These are phyloP conservation scores for Globisporangium abappressorium DNA, from an alignment of 352 stramenopile genomes.

Conservation along the genomic window DNA sequence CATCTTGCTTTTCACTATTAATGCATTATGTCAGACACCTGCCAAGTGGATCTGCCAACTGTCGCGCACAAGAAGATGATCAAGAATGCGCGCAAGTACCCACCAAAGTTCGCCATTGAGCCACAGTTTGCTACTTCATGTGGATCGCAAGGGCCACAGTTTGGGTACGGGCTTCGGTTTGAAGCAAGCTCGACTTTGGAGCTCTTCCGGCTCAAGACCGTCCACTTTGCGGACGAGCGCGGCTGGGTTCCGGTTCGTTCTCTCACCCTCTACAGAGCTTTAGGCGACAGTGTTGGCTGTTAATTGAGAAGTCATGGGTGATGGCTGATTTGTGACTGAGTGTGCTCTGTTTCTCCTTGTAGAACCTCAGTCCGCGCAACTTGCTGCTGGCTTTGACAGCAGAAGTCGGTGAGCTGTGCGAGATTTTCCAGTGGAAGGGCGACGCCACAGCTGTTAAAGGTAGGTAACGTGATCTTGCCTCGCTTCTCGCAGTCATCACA, in stretches of 20 bases:
- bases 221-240: conserved; percentile 57
- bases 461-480: conserved; percentile 83
- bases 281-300: neutral
- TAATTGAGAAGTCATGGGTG: neutral
- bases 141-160: neutral
- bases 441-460: conserved; percentile 68
- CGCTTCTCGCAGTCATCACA: conserved; percentile 78
- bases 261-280: neutral
- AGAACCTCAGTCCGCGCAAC: conserved; percentile 86
- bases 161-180: conserved; percentile 19
- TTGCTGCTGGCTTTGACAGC: conserved; percentile 92
- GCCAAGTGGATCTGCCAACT: conserved; percentile 87
- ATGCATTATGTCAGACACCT: conserved; percentile 47
- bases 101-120: conserved; percentile 27
- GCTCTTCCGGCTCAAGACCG: conserved; percentile 47
- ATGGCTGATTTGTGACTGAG: neutral
- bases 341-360: neutral
- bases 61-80: conserved; percentile 91
- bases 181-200: conserved; percentile 51
- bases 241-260: conserved; percentile 49
- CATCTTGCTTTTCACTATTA: neutral
- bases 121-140: neutral
- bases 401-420: conserved; percentile 94
- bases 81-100: conserved; percentile 88
- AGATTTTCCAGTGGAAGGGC: conserved; percentile 94